Conservation (phyloP, 495 filamentous ascomycete genomes). For the Bacidia rubella region DNA sequence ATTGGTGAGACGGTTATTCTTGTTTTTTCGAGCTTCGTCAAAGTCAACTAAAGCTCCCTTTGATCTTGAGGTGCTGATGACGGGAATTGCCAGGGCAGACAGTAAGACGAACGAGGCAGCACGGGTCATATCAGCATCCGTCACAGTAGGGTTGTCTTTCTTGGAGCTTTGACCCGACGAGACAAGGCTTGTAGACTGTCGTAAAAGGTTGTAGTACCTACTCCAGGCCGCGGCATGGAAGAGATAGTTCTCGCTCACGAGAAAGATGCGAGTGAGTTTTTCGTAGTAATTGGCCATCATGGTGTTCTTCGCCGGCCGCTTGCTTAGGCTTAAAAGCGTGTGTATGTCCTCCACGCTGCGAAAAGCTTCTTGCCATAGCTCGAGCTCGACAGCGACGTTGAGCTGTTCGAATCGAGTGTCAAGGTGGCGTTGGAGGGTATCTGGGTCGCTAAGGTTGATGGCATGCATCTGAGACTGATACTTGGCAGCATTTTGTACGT, state of each 20-base stretch:
- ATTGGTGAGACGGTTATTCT: slow-evolving; percentile 93
- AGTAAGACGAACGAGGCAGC: slow-evolving; percentile 93
- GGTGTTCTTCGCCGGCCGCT: slow-evolving; percentile 95
- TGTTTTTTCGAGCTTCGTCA: slow-evolving; percentile 94
- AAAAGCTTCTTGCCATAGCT: slow-evolving; percentile 99
- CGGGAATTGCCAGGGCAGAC: slow-evolving; percentile 87
- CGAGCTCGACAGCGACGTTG: slow-evolving; percentile 93
- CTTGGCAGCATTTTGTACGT: slow-evolving; percentile 98
- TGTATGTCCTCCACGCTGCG: slow-evolving; percentile 98
- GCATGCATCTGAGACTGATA: slow-evolving; percentile 98
- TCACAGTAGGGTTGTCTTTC: slow-evolving; percentile 87
- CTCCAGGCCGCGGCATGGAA: slow-evolving; percentile 98
- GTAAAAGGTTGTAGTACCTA: slow-evolving; percentile 90
- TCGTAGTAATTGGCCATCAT: slow-evolving; percentile 99
- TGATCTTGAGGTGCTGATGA: slow-evolving; percentile 95
- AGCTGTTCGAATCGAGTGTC: slow-evolving; percentile 98
- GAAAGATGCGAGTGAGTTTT: slow-evolving; percentile 94
- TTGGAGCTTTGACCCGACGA: slow-evolving; percentile 70
- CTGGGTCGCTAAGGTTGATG: slow-evolving; percentile 94
- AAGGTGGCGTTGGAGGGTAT: slow-evolving; percentile 90
- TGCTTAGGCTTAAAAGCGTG: slow-evolving; percentile 95
- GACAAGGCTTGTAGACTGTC: slow-evolving; percentile 73
- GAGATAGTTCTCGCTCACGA: slow-evolving; percentile 97
- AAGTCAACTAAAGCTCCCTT: slow-evolving; percentile 92
- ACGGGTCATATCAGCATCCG: slow-evolving; percentile 74